Percentiles rank a stretch among this genome's conserved stretches.
Conservation (phyloP, 2,329 filamentous ascomycete genomes). For the Xenosphaeropsis pyriputrescens region DNA sequence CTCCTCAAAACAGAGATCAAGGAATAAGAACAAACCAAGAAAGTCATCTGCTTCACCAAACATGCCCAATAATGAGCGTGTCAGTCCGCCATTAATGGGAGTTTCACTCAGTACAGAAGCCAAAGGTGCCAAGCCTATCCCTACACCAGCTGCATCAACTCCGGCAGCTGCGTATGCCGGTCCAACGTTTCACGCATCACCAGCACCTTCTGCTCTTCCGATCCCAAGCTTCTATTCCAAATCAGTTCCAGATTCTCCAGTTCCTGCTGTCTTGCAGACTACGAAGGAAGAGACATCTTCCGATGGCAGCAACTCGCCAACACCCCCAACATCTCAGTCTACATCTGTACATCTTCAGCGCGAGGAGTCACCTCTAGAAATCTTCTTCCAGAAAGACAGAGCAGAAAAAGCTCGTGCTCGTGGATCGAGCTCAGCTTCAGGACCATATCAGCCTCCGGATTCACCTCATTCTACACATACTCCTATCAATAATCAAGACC, state of each 20-base stretch:
- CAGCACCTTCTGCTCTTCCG: conserved; percentile 77
- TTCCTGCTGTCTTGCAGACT: conserved; percentile 25
- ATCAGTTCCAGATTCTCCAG: conserved; percentile 51
- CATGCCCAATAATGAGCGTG: conserved; percentile 10
- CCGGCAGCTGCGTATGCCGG: conserved; percentile 61
- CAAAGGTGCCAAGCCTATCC: conserved; percentile 23
- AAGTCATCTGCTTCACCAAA: conserved; percentile 16
- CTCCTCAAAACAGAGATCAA: conserved; percentile 16
- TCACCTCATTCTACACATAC: conserved; percentile 19
- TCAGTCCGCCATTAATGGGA: conserved; percentile 12
- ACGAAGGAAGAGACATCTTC: conserved; percentile 23
- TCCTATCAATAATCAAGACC: conserved; percentile 18
- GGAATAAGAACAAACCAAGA: conserved; percentile 16
- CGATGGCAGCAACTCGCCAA: conserved; percentile 21
- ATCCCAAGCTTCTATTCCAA: conserved; percentile 81
- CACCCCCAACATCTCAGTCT: conserved; percentile 22
- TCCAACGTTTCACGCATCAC: conserved; percentile 88
- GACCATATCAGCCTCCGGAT: conserved; percentile 37
- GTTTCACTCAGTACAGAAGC: conserved; percentile 10
- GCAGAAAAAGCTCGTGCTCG: conserved; percentile 55
- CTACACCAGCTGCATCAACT: conserved; percentile 22
- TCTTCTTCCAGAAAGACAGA: conserved; percentile 79
- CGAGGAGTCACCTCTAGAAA: conserved; percentile 67
- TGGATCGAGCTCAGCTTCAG: conserved; percentile 23
- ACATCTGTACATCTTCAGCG: conserved; percentile 37